Evolutionary conservation across 2,329 filamentous ascomycete species (phyloP), one percentile per base, ranked within the genome.

Genomic region (Monosporascus sp.): DNA sequence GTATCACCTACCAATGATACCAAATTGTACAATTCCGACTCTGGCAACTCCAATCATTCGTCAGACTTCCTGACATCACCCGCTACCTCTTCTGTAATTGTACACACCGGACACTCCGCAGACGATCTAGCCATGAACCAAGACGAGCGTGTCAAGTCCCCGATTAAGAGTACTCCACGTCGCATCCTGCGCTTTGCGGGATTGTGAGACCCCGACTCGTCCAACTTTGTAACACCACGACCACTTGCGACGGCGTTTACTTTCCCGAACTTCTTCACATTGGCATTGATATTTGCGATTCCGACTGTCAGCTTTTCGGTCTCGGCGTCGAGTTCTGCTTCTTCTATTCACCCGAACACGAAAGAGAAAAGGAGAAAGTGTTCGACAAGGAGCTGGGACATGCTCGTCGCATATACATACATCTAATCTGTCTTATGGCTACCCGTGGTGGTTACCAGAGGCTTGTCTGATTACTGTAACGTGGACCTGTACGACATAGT

Each of bases 61-160:
- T 54, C 51, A 11, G 51, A 54, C 16, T 55, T 52, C 20, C 24
- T 49, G 26, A 20, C 56, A 5, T 56, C 51, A 17, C 43, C 55
- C 14, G 41, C 57, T 19, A 50, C 46, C 24, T 67, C 64, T 24
- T 69, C 66, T 9, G 45, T 64, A 43, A 7, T 61, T 40, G 66
- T 55, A 27, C 66, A 69, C 44, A 68, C 66, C 2, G 66, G 66
- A 9, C 64, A 67, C 54, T 69, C 66, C 9, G 26, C 41, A 22
- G 61, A 67, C 6, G 49, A 58, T 6, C 24, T 64, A n/a, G 45
- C 47, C n/a, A 27, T 16, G 5, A n/a, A 41, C 40, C 36, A 19
- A 6, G 24, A 27, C 5, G 44, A 40, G 34, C 8, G 45, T 27
- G 22, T 36, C 38, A 17, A 40, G n/a, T 36, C 48, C 11, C 20